Conservation (phyloP, 805 yeast genomes). For the Metschnikowia koreensis region DNA sequence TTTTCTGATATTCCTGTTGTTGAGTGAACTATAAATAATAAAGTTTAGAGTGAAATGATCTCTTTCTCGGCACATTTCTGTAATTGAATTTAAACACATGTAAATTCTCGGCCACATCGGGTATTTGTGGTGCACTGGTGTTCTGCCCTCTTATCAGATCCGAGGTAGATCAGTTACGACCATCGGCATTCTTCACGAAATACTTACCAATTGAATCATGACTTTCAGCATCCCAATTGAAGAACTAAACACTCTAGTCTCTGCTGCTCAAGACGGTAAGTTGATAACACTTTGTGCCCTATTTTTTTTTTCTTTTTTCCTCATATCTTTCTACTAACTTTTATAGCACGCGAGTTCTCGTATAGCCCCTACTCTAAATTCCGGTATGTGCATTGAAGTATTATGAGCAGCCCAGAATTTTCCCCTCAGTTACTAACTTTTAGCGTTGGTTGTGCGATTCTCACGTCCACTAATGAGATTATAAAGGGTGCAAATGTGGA, state of each 20-base stretch:
- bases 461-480: slow-evolving; percentile 48
- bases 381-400: slow-evolving; percentile 30
- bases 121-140: slow-evolving; percentile 1
- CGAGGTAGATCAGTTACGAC: background rate
- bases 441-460: slow-evolving; percentile 75
- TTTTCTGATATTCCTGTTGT: background rate
- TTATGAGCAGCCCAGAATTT: background rate
- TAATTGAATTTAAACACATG: too few species aligned
- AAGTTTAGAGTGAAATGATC: too few species aligned
- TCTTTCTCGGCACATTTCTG: too few species aligned
- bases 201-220: background rate
- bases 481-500: slow-evolving; percentile 85
- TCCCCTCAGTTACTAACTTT: background rate
- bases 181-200: background rate
- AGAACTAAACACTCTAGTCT: slow-evolving; percentile 2
- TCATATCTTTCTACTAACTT: slow-evolving; percentile 12
- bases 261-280: slow-evolving; percentile 12
- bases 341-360: slow-evolving; percentile 47
- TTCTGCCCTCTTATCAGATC: background rate
- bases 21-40: too few species aligned
- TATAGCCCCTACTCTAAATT: slow-evolving; percentile 76
- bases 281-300: background rate
- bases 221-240: background rate
- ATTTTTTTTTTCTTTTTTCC: background rate
- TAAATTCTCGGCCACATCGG: background rate